Evolutionary conservation across 441 rosid genomes (phyloP), one percentile per base, ranked within the genome.

Genomic region (Arabidopsis hybrid): DNA sequence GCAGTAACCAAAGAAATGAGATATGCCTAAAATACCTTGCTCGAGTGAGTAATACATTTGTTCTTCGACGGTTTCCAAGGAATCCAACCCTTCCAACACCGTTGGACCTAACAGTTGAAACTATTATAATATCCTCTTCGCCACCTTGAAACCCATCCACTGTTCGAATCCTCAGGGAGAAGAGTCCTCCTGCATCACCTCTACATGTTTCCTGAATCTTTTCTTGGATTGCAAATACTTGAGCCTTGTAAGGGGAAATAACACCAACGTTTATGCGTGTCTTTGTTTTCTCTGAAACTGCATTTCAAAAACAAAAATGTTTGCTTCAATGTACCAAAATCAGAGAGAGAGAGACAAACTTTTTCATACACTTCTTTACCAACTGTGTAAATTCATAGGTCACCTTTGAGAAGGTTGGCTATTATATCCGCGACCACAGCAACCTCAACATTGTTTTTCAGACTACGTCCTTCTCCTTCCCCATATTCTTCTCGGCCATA

Each of bases 121-220:
- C 55, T 53, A 86, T 86, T 26, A 84, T 75, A 7, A 84, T 74
- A 62, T 86, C 89, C 18, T 79, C 84, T 50, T 86, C 86, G 9
- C 85, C 85, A 4, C 88, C 91, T 78, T 82, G 88, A 76, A 85
- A 83, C 17, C 86, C 88, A 77, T 87, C 87, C 18, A 87, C 80
- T 0, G 85, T 72, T 7, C 78, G 40, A 31, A 86, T 74, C 9
- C 38, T 81, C 39, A 86, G 50, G 4, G 80, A 8, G 51, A 86
- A 80, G 6, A 32, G 38, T 43, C 63, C 74, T 32, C 59, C 55
- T 3, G 47, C 51, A 6, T 36, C 53, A 26, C 78, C 80, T 26
- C 34, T 60, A 60, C 73, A 77, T 31, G 49, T 77, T 21, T 70
- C 64, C 13, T 77, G 72, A 53, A 87, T 69, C 60, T 73, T 82